phyloP scores from a whole-genome alignment of 2,329 filamentous ascomycete genomes.

The Dactylellina cionopaga region DNA sequence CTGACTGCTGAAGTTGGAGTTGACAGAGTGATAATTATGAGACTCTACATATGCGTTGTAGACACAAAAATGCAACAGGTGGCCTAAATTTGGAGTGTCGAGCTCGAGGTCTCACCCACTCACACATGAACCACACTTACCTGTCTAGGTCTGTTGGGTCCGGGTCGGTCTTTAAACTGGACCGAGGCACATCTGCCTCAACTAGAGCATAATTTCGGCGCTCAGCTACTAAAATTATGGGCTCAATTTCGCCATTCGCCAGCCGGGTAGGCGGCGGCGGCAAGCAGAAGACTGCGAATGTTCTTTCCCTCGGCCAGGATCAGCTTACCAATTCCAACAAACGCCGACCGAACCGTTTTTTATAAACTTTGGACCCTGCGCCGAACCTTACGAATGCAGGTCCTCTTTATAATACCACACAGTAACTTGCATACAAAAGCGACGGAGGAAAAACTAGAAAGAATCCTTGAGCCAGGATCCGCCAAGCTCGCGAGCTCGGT shows the following conservation, averaged over 20 bases:
- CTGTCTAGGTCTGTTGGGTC: constrained; percentile 14
- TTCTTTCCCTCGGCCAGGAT: constrained; percentile 49
- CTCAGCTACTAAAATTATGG: constrained; percentile 15
- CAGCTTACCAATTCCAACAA: constrained; percentile 50
- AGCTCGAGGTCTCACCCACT: constrained; percentile 3
- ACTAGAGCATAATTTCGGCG: constrained; percentile 21
- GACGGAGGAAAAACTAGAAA: not conserved
- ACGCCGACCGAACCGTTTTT: constrained; percentile 44
- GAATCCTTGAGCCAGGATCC: constrained; percentile 33
- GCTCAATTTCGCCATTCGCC: no score
- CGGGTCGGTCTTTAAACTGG: constrained; percentile 17
- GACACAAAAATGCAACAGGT: constrained; percentile 42
- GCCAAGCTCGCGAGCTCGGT: constrained; percentile 42
- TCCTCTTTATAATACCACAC: no score
- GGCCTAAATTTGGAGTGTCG: not conserved
- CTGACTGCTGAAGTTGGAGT: no score
- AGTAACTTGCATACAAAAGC: constrained; percentile 9
- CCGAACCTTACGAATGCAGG: constrained; percentile 47
- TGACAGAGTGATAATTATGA: not conserved
- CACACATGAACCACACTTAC: not conserved
- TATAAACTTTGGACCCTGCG: constrained; percentile 36
- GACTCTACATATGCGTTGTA: constrained; percentile 16
- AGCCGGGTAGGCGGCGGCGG: constrained; percentile 46
- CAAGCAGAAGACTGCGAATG: constrained; percentile 17
- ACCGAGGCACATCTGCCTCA: constrained; percentile 39